phyloP scores from a whole-genome alignment of 2,329 filamentous ascomycete genomes.

The Cladosporium colombiae region DNA sequence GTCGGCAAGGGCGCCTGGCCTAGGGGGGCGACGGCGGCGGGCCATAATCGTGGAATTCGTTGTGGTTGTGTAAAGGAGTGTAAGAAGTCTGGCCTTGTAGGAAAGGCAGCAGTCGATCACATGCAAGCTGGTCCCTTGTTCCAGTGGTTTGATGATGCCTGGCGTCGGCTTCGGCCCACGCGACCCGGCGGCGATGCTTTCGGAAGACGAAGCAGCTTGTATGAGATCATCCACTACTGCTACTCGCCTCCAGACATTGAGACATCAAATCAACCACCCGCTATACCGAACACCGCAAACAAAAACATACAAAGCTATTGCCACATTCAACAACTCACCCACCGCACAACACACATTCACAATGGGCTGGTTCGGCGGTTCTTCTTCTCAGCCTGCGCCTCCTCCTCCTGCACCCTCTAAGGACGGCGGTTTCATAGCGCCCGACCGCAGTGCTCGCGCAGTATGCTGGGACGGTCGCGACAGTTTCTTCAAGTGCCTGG shows the following conservation, averaged over 20 bases:
- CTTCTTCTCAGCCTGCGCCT: slow-evolving; percentile 28
- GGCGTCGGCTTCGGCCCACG: neutral
- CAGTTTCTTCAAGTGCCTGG: slow-evolving; percentile 83
- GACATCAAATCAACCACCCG: neutral
- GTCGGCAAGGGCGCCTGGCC: slow-evolving; percentile 66
- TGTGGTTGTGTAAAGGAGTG: slow-evolving; percentile 9
- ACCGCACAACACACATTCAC: slow-evolving; percentile 6
- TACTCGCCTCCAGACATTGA: neutral
- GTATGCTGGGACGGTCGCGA: slow-evolving; percentile 91
- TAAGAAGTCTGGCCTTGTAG: neutral
- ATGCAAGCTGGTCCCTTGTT: slow-evolving; percentile 11
- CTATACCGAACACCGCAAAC: neutral
- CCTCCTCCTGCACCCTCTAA: slow-evolving; percentile 34
- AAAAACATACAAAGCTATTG: neutral
- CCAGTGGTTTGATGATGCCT: slow-evolving; percentile 2
- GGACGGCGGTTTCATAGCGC: slow-evolving; percentile 70
- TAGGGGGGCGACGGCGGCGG: slow-evolving; percentile 62
- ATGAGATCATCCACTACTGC: neutral
- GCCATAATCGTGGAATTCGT: slow-evolving; percentile 44
- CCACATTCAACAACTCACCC: neutral
- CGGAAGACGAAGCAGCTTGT: neutral
- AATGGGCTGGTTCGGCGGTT: slow-evolving; percentile 41
- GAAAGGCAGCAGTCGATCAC: neutral
- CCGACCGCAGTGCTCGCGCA: slow-evolving; percentile 78
- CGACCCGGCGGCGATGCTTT: slow-evolving; percentile 2